Conservation (phyloP, 1,284 basidiomycete species). For the Fomitopsis schrenkii region DNA sequence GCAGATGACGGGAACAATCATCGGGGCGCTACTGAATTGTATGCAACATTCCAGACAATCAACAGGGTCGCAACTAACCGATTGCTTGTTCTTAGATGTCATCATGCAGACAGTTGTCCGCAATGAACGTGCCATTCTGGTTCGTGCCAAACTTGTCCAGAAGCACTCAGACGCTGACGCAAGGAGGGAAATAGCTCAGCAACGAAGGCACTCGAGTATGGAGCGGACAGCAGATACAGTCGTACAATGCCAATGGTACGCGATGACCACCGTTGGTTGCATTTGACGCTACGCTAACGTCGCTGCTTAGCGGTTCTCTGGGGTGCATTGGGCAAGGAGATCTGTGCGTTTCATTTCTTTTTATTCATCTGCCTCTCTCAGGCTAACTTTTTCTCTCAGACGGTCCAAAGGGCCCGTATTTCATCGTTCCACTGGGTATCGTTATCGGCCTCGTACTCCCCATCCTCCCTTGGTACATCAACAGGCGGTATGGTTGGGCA, state of each 20-base stretch:
- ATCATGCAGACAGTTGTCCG: constrained; percentile 25
- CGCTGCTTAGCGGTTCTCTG: constrained; percentile 41
- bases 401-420: constrained; percentile 35
- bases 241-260: constrained; percentile 42
- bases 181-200: constrained; percentile 23
- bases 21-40: constrained; percentile 29
- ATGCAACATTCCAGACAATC: not conserved
- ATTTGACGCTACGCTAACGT: not conserved
- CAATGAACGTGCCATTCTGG: constrained; percentile 22
- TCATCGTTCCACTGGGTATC: constrained; percentile 8
- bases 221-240: constrained; percentile 43
- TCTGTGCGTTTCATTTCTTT: constrained; percentile 24
- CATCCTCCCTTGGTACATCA: constrained; percentile 4
- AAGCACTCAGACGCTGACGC: not conserved
- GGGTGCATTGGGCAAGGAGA: constrained; percentile 44
- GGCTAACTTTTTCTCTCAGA: constrained; percentile 21
- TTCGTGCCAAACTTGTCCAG: not conserved
- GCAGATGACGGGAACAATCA: constrained; percentile 47
- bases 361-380: constrained; percentile 10
- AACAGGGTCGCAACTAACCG: not conserved
- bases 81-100: constrained; percentile 8
- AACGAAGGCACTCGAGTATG: constrained; percentile 44
- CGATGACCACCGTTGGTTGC: too few relatives aligned
- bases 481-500: constrained; percentile 5
- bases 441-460: constrained; percentile 9